Conservation (phyloP, 306 rosid genomes). For the Nissolia schottii region DNA sequence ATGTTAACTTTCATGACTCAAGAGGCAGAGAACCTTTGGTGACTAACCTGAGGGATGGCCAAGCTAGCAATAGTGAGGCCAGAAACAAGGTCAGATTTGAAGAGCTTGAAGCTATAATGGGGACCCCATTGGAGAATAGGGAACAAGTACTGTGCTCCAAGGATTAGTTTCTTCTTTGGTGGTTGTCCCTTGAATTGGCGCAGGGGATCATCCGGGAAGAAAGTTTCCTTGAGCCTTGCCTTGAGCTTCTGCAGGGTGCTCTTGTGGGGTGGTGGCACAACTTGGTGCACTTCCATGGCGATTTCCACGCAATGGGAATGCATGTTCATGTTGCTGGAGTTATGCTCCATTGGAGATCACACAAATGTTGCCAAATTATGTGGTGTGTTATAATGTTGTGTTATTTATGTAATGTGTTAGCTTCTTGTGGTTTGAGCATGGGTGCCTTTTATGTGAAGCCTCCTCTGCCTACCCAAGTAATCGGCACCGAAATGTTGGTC, state of each 20-base stretch:
- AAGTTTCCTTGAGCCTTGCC: slow-evolving; percentile 64
- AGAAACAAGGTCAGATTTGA: slow-evolving; percentile 83
- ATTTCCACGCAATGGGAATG: slow-evolving; percentile 51
- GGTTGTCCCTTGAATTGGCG: slow-evolving; percentile 86
- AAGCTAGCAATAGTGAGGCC: slow-evolving; percentile 98
- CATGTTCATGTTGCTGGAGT: slow-evolving; percentile 9
- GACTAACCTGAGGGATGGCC: slow-evolving; percentile 88
- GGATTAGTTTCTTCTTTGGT: slow-evolving; percentile 36
- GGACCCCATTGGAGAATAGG: slow-evolving; percentile 94
- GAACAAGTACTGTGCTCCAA: slow-evolving; percentile 76
- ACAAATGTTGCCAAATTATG: background rate
- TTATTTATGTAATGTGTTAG: background rate
- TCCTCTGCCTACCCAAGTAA: background rate
- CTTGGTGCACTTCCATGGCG: slow-evolving; percentile 60
- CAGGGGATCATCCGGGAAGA: slow-evolving; percentile 93
- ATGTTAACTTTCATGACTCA: background rate
- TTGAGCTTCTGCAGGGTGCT: slow-evolving; percentile 52
- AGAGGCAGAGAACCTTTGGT: background rate
- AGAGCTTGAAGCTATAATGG: slow-evolving; percentile 54
- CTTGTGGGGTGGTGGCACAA: slow-evolving; percentile 64
- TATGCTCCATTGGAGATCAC: slow-evolving; percentile 24
- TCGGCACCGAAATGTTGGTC: no score
- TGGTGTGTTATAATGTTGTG: background rate
- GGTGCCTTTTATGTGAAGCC: slow-evolving; percentile 15
- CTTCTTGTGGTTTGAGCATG: slow-evolving; percentile 22